These are phyloP conservation scores for Chalciporus sphaerocephalus DNA, from an alignment of 768 basidiomycete genomes.

Conservation along the genomic window DNA sequence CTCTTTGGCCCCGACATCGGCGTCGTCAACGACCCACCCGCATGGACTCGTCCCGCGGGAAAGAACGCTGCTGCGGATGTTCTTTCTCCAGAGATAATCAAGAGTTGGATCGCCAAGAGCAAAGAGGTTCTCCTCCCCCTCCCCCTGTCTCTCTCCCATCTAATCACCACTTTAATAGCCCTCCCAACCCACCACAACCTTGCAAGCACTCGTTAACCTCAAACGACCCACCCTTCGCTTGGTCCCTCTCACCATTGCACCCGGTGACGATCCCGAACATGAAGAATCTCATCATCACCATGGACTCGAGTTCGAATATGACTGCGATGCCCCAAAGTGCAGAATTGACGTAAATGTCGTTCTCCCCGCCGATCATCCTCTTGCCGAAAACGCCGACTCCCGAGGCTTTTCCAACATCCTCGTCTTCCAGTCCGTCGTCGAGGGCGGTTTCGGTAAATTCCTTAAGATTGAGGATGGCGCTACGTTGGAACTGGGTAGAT, in stretches of 20 bases:
- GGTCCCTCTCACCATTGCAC: constrained; percentile 50
- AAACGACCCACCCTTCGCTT: constrained; percentile 85
- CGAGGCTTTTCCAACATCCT: constrained; percentile 29
- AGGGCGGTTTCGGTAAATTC: constrained; percentile 77
- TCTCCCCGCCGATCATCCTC: constrained; percentile 60
- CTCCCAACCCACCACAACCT: constrained; percentile 82
- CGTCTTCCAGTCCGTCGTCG: constrained; percentile 49
- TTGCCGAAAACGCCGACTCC: constrained; percentile 37
- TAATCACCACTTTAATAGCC: constrained; percentile 38
- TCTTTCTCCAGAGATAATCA: constrained; percentile 78
- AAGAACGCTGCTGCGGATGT: constrained; percentile 63
- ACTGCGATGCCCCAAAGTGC: constrained; percentile 85
- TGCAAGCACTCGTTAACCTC: constrained; percentile 92
- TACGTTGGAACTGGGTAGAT: constrained; percentile 74
- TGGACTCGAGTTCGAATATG: constrained; percentile 86
- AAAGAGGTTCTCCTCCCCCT: constrained; percentile 56
- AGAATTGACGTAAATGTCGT: constrained; percentile 75
- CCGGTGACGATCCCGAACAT: constrained; percentile 44
- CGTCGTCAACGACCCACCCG: constrained; percentile 59
- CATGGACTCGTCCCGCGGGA: constrained; percentile 64
- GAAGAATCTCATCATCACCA: constrained; percentile 58
- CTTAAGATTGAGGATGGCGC: constrained; percentile 77
- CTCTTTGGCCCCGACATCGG: constrained; percentile 93
- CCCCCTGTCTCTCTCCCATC: not conserved
- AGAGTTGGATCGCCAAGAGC: constrained; percentile 79